Percentiles rank a stretch among this genome's conserved stretches.
Conservation (phyloP, 2,329 filamentous ascomycete species). For the Exophiala sp. region DNA sequence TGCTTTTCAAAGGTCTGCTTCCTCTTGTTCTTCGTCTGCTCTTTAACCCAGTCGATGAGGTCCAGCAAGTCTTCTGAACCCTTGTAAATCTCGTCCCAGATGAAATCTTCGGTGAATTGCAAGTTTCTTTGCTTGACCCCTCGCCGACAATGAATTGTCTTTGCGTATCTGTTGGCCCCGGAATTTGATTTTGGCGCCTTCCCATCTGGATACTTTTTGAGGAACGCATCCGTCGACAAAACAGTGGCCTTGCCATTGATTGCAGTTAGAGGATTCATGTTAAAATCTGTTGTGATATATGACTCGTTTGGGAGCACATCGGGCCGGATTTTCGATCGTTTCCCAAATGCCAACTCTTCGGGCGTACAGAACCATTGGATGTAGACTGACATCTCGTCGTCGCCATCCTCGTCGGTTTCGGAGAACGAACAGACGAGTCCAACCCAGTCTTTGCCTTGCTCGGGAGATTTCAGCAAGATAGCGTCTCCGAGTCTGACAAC, state of each 20-base stretch:
- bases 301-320: constrained; percentile 86
- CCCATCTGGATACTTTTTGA: constrained; percentile 67
- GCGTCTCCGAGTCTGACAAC: constrained; percentile 77
- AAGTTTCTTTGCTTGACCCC: constrained; percentile 86
- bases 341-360: constrained; percentile 67
- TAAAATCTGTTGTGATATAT: constrained; percentile 84
- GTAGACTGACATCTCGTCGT: constrained; percentile 69
- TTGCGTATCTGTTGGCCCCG: constrained; percentile 69
- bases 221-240: constrained; percentile 68
- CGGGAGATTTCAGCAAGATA: constrained; percentile 83
- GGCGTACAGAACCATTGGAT: constrained; percentile 93
- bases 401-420: constrained; percentile 67
- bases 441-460: constrained; percentile 84
- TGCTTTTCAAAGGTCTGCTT: constrained; percentile 16
- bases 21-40: constrained; percentile 61
- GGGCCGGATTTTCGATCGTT: constrained; percentile 59
- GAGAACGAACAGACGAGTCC: constrained; percentile 82
- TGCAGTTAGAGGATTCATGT: constrained; percentile 78
- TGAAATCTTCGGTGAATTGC: constrained; percentile 86
- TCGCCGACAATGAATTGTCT: constrained; percentile 83
- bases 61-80: constrained; percentile 62
- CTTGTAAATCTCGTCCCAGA: constrained; percentile 81
- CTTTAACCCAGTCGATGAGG: constrained; percentile 65
- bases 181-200: constrained; percentile 62
- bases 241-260: constrained; percentile 87